Conservation (phyloP, 2,329 filamentous ascomycete genomes). For the Exophiala xenobiotica region DNA sequence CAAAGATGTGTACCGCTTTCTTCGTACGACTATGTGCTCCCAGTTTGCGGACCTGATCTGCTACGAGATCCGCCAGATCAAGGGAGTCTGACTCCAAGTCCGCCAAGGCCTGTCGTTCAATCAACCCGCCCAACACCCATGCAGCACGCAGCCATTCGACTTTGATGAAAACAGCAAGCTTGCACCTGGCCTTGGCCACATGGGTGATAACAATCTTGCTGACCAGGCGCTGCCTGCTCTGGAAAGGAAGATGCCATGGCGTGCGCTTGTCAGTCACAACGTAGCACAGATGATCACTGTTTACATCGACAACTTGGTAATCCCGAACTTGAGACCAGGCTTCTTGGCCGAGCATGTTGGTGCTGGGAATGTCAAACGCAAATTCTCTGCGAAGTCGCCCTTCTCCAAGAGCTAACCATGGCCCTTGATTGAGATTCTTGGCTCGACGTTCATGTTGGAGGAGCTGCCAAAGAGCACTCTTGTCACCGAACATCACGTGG, state of each 20-base stretch:
- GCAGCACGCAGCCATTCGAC: slow-evolving; percentile 80
- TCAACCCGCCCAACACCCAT: slow-evolving; percentile 40
- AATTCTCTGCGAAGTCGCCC: slow-evolving; percentile 75
- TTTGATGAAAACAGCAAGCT: slow-evolving; percentile 81
- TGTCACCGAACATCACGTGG: slow-evolving; percentile 94
- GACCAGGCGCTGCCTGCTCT: slow-evolving; percentile 73
- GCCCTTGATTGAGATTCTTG: slow-evolving; percentile 77
- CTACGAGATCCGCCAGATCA: slow-evolving; percentile 51
- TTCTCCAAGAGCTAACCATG: slow-evolving; percentile 70
- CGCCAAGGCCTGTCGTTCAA: slow-evolving; percentile 67
- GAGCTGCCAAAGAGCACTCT: slow-evolving; percentile 89
- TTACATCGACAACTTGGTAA: slow-evolving; percentile 80
- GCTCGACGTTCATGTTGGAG: slow-evolving; percentile 81
- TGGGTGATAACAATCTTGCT: slow-evolving; percentile 94
- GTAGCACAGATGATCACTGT: slow-evolving; percentile 73
- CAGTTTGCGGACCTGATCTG: slow-evolving; percentile 49
- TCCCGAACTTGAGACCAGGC: slow-evolving; percentile 68
- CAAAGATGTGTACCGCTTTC: slow-evolving; percentile 50
- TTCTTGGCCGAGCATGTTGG: slow-evolving; percentile 61
- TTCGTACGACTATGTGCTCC: slow-evolving; percentile 49
- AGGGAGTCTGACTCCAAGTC: slow-evolving; percentile 57
- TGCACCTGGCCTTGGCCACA: slow-evolving; percentile 85
- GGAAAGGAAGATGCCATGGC: slow-evolving; percentile 83
- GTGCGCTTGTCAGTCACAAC: slow-evolving; percentile 63
- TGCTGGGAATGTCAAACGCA: slow-evolving; percentile 70